A percentile compares a stretch with the other conserved stretches of the same genome.
phyloP scores from a whole-genome alignment of 768 basidiomycete species.

The Gautieria morchelliformis region DNA sequence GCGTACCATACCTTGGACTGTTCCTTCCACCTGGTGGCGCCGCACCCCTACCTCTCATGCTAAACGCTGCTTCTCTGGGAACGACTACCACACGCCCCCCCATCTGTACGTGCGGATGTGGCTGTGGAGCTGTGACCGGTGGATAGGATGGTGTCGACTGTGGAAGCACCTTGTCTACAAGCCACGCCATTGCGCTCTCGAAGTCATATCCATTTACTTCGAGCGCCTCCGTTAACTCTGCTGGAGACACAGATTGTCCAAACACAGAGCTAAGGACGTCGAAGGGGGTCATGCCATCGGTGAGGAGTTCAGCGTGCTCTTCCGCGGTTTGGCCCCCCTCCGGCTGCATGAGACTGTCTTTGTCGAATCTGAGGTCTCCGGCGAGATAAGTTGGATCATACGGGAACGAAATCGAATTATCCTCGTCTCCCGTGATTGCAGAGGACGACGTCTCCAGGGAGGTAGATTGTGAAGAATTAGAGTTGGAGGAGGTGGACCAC shows the following conservation, averaged over 20 bases:
- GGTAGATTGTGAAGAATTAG: constrained; percentile 18
- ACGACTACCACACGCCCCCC: constrained; percentile 63
- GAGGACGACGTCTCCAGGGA: constrained; percentile 8
- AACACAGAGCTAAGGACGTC: constrained; percentile 94
- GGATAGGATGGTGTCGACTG: constrained; percentile 26
- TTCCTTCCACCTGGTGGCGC: constrained; percentile 19
- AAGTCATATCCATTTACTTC: constrained; percentile 87
- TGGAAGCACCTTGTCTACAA: constrained; percentile 66
- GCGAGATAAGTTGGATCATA: constrained; percentile 18
- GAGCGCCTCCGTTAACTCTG: constrained; percentile 90
- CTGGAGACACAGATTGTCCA: constrained; percentile 78
- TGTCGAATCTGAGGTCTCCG: constrained; percentile 22
- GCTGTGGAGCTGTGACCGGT: constrained; percentile 18
- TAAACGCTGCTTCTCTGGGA: constrained; percentile 38
- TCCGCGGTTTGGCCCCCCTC: constrained; percentile 6
- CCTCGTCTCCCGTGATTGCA: constrained; percentile 20
- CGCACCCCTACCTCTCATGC: constrained; percentile 33
- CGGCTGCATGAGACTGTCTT: constrained; percentile 1
- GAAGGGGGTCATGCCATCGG: constrained; percentile 94
- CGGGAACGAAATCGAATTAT: constrained; percentile 32
- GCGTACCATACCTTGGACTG: constrained; percentile 34
- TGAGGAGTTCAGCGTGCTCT: constrained; percentile 42
- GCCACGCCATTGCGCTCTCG: constrained; percentile 90
- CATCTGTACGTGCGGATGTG: constrained; percentile 48
- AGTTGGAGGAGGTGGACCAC: constrained; percentile 38